These are phyloP conservation scores for Pelagophyceae sp. DNA, from an alignment of 352 stramenopile species.

Conservation along the genomic window DNA sequence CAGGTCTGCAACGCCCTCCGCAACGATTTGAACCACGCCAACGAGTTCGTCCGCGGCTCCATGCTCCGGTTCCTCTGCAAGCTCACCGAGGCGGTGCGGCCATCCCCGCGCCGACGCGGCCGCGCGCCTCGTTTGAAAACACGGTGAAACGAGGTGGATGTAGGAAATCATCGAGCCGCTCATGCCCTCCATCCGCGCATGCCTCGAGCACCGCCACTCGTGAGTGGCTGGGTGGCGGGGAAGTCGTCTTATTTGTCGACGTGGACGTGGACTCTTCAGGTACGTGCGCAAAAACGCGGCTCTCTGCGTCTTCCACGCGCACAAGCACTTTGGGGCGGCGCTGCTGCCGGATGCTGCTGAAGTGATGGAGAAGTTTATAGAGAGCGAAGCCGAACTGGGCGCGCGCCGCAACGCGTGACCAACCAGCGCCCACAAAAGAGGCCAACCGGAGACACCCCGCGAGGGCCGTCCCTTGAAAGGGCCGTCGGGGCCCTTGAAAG, in stretches of 20 bases:
- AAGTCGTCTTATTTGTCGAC: too few relatives aligned
- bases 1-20: slow-evolving; percentile 95
- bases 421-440: too few relatives aligned
- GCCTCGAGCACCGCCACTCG: slow-evolving; percentile 93
- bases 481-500: too few relatives aligned
- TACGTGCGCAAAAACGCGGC: slow-evolving; percentile 99
- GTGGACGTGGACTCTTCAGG: too few relatives aligned
- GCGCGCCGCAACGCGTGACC: slow-evolving; percentile 89
- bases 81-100: slow-evolving; percentile 93
- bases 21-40: slow-evolving; percentile 99
- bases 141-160: too few relatives aligned
- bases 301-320: slow-evolving; percentile 93
- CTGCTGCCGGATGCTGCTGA: slow-evolving; percentile 95
- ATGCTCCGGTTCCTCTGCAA: slow-evolving; percentile 99
- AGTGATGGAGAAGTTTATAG: slow-evolving; percentile 88
- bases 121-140: too few relatives aligned
- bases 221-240: too few relatives aligned
- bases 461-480: too few relatives aligned
- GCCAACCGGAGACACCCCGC: too few relatives aligned
- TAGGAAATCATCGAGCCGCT: slow-evolving; percentile 87
- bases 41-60: slow-evolving; percentile 97
- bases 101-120: too few relatives aligned
- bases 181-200: slow-evolving; percentile 79
- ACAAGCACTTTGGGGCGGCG: slow-evolving; percentile 65
- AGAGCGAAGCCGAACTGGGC: slow-evolving; percentile 80